These are phyloP conservation scores for Pestalotiopsis sp. DNA, from an alignment of 2,329 filamentous ascomycete genomes.

Conservation along the genomic window DNA sequence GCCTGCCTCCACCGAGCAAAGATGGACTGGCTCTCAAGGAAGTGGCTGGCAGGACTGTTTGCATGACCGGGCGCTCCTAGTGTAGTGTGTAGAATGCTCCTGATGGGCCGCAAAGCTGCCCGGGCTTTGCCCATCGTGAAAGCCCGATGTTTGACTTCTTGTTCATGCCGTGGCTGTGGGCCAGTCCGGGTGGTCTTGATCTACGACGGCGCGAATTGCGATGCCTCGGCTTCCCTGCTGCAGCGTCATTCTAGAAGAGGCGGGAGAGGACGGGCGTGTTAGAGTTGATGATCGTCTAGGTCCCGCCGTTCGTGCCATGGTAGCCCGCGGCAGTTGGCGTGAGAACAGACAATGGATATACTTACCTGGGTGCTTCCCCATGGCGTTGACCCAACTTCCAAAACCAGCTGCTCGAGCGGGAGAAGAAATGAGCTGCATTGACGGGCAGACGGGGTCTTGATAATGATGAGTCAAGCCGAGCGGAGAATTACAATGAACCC, in stretches of 20 bases:
- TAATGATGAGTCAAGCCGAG: background rate
- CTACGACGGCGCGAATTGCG: background rate
- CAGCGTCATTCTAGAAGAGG: background rate
- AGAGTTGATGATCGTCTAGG: background rate
- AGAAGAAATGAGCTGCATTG: background rate
- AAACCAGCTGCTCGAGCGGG: background rate
- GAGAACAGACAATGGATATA: background rate
- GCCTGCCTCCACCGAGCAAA: background rate
- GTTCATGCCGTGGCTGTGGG: background rate
- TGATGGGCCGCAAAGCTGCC: background rate
- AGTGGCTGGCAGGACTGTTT: background rate
- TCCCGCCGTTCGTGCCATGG: background rate
- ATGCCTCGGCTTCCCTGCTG: background rate
- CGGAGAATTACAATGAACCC: background rate
- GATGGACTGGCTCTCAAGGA: background rate
- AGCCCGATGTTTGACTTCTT: background rate
- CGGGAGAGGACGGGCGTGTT: background rate
- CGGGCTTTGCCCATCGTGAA: background rate
- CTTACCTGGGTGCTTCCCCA: background rate
- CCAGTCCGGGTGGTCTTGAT: background rate
- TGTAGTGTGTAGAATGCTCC: background rate
- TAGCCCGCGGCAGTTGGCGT: background rate
- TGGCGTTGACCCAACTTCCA: background rate
- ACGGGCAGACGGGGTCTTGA: background rate
- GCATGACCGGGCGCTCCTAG: background rate